A percentile compares a stretch with the other conserved stretches of the same genome.
These are phyloP conservation scores for Pezicula rhizophila DNA, from an alignment of 2,329 filamentous ascomycete species.

Conservation along the genomic window DNA sequence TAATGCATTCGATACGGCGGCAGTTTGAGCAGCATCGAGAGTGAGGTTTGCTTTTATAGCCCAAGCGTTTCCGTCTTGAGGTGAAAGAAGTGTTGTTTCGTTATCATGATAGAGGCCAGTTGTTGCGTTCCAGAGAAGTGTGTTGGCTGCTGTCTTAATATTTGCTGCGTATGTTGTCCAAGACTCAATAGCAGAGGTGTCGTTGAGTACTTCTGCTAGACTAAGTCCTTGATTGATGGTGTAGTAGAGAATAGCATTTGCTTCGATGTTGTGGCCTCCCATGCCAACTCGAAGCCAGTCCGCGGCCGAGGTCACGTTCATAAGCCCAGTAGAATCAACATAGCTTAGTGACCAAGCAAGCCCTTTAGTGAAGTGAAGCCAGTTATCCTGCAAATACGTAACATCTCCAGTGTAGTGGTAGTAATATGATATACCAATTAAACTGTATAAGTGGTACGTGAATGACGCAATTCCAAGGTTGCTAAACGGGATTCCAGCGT, in stretches of 20 bases:
- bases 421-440: slow-evolving; percentile 53
- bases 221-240: slow-evolving; percentile 41
- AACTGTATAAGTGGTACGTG: slow-evolving; percentile 52
- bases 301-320: slow-evolving; percentile 13
- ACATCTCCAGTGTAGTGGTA: slow-evolving; percentile 48
- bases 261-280: slow-evolving; percentile 21
- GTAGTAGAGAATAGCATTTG: slow-evolving; percentile 31
- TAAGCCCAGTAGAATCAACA: slow-evolving; percentile 29
- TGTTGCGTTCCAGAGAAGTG: slow-evolving; percentile 25
- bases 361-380: slow-evolving; percentile 40
- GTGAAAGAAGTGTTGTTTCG: slow-evolving; percentile 47
- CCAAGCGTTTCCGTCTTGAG: slow-evolving; percentile 54
- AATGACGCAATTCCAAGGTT: slow-evolving; percentile 37
- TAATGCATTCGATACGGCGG: slow-evolving; percentile 12
- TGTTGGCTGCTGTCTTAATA: slow-evolving; percentile 8
- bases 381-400: slow-evolving; percentile 38
- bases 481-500: slow-evolving; percentile 41
- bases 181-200: slow-evolving; percentile 6
- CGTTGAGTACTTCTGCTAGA: slow-evolving; percentile 31
- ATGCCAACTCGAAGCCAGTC: slow-evolving; percentile 21
- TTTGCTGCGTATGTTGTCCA: neutral
- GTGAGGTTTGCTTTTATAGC: slow-evolving; percentile 30
- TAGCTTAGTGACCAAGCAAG: slow-evolving; percentile 37
- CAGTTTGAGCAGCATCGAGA: slow-evolving; percentile 28
- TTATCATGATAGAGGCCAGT: slow-evolving; percentile 44